Base-by-base conservation (phyloP, 768 basidiomycete species). In the Cystobasidium tubakii region DNA sequence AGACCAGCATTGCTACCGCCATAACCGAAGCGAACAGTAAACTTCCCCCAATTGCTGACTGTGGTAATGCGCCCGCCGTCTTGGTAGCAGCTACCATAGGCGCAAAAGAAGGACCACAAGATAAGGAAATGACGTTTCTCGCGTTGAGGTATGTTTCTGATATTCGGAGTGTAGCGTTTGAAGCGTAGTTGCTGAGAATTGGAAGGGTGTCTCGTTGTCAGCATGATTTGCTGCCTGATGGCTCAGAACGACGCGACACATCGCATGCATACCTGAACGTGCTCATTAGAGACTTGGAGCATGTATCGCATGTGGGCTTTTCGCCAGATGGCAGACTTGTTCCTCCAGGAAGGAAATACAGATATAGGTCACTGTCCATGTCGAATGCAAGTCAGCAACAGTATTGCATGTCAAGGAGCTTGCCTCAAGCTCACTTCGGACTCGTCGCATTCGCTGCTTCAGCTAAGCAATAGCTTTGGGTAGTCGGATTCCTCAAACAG, bases 401-500 rank as follows among this genome's bases (percentile, higher is more conserved):
- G 6, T 4, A 39, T 6, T 6, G 7, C 39, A 6, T 15, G 6
- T 6, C 39, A 39, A 39, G n/a, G 12, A 50, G 0, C 27, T 74
- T 39, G 39, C 7, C 23, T 0, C 73, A 2, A 12, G 29, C 69
- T 34, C 25, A 71, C 69, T 55, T 62, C 3, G 69, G 50, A 23
- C 46, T 57, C 34, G 69, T 60, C 17, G 69, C 54, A 46, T 60
- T 76, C 1, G 75, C 71, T 0, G 78, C 78, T n/a, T 76, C 73
- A 1, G 74, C 78, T 43, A 78, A 76, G 69, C 78, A 78, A 57
- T 75, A 78, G 42, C 13, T 25, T 3, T 29, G 17, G 34, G 86
- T 84, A 1, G 82, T 77, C 12, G 87, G 84, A 80, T 89, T 84
- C 9, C 83, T 76, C 27, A 85, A 82, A 79, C 91, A 92, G 6